Percentiles rank a stretch among this genome's conserved stretches.
Evolutionary conservation across 2,329 filamentous ascomycete genomes (phyloP).

Genomic region (Colletotrichum filicis): DNA sequence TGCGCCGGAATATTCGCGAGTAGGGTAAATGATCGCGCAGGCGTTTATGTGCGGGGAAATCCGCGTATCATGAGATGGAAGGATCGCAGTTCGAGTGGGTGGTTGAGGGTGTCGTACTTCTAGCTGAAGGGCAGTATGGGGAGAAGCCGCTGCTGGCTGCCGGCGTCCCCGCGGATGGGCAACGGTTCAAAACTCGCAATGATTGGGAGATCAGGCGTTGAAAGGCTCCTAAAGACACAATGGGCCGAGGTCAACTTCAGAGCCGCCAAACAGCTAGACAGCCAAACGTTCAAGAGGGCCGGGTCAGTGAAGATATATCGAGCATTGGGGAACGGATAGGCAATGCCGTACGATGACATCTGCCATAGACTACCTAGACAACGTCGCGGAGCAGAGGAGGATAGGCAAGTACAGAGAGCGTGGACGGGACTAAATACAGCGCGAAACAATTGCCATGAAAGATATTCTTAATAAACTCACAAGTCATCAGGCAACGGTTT

Average conservation of each 20-base stretch:
- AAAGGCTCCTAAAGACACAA: neutral
- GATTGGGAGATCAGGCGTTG: neutral
- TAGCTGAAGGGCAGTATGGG: neutral
- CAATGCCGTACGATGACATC: neutral
- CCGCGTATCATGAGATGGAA: conserved; percentile 2
- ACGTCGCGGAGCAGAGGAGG: neutral
- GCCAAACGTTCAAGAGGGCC: neutral
- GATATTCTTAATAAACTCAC: neutral
- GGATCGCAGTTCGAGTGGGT: neutral
- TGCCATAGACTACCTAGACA: neutral
- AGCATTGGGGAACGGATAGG: neutral
- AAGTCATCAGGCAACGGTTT: neutral
- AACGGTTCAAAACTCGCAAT: neutral
- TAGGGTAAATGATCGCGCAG: neutral
- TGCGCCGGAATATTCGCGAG: neutral
- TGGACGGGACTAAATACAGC: neutral
- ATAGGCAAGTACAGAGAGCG: neutral
- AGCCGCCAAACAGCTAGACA: neutral
- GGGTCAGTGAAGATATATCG: neutral
- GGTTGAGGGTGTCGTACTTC: neutral
- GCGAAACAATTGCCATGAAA: neutral
- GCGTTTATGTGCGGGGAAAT: neutral
- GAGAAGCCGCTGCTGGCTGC: conserved; percentile 17
- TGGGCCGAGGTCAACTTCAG: neutral
- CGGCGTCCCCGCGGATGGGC: conserved; percentile 13